Evolutionary conservation across 1,284 basidiomycete genomes (phyloP), one percentile per base, ranked within the genome.

Genomic region (Ganoderma lingzhi): DNA sequence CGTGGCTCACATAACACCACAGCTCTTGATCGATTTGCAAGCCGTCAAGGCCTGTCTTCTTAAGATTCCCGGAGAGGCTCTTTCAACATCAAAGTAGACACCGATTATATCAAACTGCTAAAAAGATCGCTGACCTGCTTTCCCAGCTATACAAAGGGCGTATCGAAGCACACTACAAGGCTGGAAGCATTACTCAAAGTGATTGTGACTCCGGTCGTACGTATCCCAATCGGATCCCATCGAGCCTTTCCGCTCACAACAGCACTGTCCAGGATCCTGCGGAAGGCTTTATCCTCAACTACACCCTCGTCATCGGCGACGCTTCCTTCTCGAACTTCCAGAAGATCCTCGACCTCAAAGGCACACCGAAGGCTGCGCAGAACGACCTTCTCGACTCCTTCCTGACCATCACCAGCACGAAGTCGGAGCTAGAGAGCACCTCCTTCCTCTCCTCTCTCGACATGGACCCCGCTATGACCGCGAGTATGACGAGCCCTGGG

Each of bases 261-360:
- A 28, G 32, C 3, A 39, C 0, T 10, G 2, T 37, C 2, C 66
- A 96, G 91, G 94, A 96, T 75, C 95, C 96, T n/a, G 84, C 93
- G 0, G 94, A 96, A 80, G 95, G 93, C 3, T 98, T 98, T 78
- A 95, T 98, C 68, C 86, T 96, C 67, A 97, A 97, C 77, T 98
- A 98, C 77, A 96, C 95, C 14, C 86, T 98, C 32, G 86, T 97
- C 65, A 94, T 98, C 70, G 95, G 95, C 30, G 96, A 98, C 81
- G 91, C 93, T 17, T 96, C 95, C 0, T 96, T 96, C 80, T 93
- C 92, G 35, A 98, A 98, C 81, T 98, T 98, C 83, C 98, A 99
- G 85, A 99, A 99, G 95, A 93, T 97, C 67, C 88, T 99, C 35
- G 97, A 99, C 79, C 88, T 99, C 67, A 98, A 98, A 79, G 97